Conservation (phyloP, 495 filamentous ascomycete species). For the Daldinia grandis region DNA sequence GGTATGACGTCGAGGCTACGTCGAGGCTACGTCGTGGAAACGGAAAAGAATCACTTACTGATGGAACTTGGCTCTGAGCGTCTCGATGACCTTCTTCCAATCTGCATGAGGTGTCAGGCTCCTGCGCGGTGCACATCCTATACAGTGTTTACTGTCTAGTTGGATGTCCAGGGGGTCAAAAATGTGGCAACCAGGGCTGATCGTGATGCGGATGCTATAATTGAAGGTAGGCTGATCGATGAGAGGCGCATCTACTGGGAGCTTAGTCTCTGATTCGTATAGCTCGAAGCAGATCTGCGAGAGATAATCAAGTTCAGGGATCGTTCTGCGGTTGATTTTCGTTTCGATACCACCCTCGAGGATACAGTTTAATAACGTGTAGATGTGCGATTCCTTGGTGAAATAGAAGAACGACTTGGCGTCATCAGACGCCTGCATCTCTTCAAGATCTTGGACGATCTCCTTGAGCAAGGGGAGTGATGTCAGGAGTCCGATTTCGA, state of each 20-base stretch:
- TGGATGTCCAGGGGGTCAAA: constrained; percentile 96
- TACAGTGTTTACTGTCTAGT: constrained; percentile 92
- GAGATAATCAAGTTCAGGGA: constrained; percentile 97
- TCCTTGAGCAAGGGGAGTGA: constrained; percentile 92
- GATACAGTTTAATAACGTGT: constrained; percentile 97
- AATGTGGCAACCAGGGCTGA: constrained; percentile 94
- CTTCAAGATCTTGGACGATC: constrained; percentile 96
- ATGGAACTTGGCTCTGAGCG: constrained; percentile 90
- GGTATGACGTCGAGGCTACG: constrained; percentile 22
- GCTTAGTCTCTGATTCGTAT: constrained; percentile 88
- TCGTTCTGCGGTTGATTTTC: constrained; percentile 86
- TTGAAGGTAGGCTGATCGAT: constrained; percentile 68
- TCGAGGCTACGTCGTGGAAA: constrained; percentile 10
- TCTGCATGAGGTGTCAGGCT: constrained; percentile 91
- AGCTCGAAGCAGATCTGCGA: constrained; percentile 97
- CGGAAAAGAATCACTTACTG: constrained; percentile 68
- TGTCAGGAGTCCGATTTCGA: constrained; percentile 95
- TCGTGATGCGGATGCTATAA: constrained; percentile 94
- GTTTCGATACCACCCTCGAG: constrained; percentile 94
- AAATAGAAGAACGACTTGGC: constrained; percentile 98
- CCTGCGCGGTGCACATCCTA: constrained; percentile 86
- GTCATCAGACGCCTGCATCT: constrained; percentile 91
- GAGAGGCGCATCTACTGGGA: constrained; percentile 52
- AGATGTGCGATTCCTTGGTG: constrained; percentile 98
- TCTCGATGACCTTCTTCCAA: constrained; percentile 96